A percentile compares a stretch with the other conserved stretches of the same genome.
Conservation (phyloP, 2,329 filamentous ascomycete genomes). For the Madurella fahalii region DNA sequence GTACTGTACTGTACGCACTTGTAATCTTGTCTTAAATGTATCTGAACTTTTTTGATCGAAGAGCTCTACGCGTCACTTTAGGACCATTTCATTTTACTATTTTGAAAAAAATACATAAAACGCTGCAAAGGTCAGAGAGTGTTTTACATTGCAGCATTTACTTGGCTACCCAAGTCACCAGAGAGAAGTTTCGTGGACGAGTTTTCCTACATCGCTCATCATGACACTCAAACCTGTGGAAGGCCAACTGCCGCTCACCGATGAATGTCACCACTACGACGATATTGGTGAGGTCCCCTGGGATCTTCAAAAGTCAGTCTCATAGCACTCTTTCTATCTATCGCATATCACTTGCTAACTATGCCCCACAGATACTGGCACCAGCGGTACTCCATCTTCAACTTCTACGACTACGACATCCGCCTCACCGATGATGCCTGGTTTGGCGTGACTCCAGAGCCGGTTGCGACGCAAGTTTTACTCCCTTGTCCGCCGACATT, state of each 20-base stretch:
- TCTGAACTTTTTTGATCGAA: too few species aligned
- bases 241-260: slow-evolving; percentile 49
- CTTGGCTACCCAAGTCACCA: too few species aligned
- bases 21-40: too few species aligned
- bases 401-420: slow-evolving; percentile 79
- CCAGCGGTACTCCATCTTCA: slow-evolving; percentile 84
- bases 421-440: slow-evolving; percentile 90
- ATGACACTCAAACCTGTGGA: slow-evolving; percentile 39
- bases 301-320: slow-evolving; percentile 76
- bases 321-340: background rate
- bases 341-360: slow-evolving; percentile 3
- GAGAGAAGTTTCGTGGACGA: too few species aligned
- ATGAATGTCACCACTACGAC: slow-evolving; percentile 72
- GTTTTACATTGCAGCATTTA: too few species aligned
- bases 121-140: too few species aligned
- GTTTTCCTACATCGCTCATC: too few species aligned
- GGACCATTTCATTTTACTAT: too few species aligned
- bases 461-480: slow-evolving; percentile 67
- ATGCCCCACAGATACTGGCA: slow-evolving; percentile 69
- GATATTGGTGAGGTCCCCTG: slow-evolving; percentile 67
- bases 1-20: too few species aligned
- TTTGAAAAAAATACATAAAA: too few species aligned
- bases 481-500: background rate
- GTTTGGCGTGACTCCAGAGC: slow-evolving; percentile 96
- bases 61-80: too few species aligned